Percentiles rank a stretch among this genome's conserved stretches.
Evolutionary conservation across 345 rosid species (phyloP).

Genomic region (Eucalyptus pumila): DNA sequence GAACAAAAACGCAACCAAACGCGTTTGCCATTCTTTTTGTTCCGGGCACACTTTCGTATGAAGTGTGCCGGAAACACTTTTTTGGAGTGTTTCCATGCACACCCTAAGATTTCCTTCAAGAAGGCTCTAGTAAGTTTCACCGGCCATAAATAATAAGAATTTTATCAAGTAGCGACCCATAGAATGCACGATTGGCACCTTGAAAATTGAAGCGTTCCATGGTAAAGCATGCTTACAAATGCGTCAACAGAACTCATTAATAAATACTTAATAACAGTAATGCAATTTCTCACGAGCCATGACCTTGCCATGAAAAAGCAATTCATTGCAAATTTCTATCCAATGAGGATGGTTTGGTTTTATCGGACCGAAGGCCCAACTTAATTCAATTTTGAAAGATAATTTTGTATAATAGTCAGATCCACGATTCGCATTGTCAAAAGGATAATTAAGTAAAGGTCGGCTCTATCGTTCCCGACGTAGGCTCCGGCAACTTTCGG

Average conservation of each 20-base stretch:
- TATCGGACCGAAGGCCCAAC: accelerated
- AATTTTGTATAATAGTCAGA: not conserved
- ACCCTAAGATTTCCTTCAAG: not conserved
- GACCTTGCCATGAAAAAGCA: not conserved
- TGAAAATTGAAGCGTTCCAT: not conserved
- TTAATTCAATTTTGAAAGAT: not conserved
- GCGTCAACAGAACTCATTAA: not conserved
- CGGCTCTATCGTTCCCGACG: not conserved
- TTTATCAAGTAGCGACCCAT: not conserved
- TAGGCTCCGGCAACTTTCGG: not conserved
- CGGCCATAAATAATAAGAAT: not conserved
- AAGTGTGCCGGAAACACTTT: no score
- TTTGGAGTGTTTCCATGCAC: no score
- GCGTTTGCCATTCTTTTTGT: no score
- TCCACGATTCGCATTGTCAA: not conserved
- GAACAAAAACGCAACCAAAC: no score
- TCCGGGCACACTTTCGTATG: no score
- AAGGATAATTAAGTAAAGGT: not conserved
- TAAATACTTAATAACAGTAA: not conserved
- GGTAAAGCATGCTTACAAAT: not conserved
- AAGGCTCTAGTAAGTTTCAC: not conserved
- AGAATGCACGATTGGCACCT: not conserved
- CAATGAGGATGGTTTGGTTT: not conserved
- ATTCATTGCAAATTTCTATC: not conserved
- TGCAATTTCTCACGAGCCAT: accelerated